A percentile compares a stretch with the other conserved stretches of the same genome.
Conservation (phyloP, 2,329 filamentous ascomycete genomes). For the Periglandula ipomoeae region DNA sequence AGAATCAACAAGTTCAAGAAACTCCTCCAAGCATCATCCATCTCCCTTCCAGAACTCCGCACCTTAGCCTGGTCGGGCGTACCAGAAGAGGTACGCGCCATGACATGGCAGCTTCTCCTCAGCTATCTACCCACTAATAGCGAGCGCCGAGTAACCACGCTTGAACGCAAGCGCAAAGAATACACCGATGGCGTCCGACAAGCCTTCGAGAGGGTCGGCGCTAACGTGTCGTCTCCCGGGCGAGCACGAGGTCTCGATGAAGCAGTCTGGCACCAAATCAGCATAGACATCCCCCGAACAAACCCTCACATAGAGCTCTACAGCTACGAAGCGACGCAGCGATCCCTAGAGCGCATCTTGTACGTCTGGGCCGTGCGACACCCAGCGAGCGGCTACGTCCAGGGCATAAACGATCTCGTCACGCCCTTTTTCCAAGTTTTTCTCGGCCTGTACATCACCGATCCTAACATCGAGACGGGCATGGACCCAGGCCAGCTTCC, state of each 20-base stretch:
- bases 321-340: constrained; percentile 89
- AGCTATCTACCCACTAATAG: constrained; percentile 96
- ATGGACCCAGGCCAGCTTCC: constrained; percentile 97
- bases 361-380: constrained; percentile 98
- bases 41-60: constrained; percentile 75
- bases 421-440: constrained; percentile 99
- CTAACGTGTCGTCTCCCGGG: constrained; percentile 26
- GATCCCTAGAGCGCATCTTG: constrained; percentile 85
- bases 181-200: constrained; percentile 85
- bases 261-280: constrained; percentile 99
- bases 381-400: constrained; percentile 93
- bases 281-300: constrained; percentile 92
- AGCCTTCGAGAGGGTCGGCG: constrained; percentile 58
- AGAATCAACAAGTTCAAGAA: constrained; percentile 99
- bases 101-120: constrained; percentile 96
- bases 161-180: constrained; percentile 92
- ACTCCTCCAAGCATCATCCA: constrained; percentile 84
- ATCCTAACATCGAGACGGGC: constrained; percentile 80
- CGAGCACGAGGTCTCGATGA: constrained; percentile 71
- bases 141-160: constrained; percentile 77
- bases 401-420: constrained; percentile 96
- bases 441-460: constrained; percentile 87
- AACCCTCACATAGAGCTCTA: constrained; percentile 95
- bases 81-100: constrained; percentile 88
- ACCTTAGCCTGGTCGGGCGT: constrained; percentile 89